Base-by-base conservation (phyloP, 2,329 filamentous ascomycete genomes). In the Kalmusia sp. region DNA sequence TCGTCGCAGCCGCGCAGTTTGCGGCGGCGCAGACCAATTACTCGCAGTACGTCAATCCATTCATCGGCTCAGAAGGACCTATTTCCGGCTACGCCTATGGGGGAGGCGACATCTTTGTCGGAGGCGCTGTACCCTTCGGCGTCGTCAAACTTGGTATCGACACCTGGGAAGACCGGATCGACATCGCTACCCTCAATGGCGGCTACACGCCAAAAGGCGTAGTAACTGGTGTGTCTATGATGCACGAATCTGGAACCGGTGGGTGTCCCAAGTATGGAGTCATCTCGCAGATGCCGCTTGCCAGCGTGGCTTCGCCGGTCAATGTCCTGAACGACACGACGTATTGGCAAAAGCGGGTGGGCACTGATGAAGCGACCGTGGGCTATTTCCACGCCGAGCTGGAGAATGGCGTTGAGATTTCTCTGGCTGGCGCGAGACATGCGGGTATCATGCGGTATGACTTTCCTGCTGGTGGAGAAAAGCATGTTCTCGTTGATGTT, bases 221-320 rank as follows among this genome's bases (percentile, higher is more conserved):
- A n/a, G 64, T 74, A 9, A 74, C 70, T 12, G 71, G 58, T 3
- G 62, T 74, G 14, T 66, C 64, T 2, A 71, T 75, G 67, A 65
- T 72, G 54, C 72, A 74, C 49, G 71, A 69, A 24, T 67, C 63
- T 28, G 72, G 72, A 3, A 90, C 87, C 0, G 87, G 87, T 6
- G 87, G 87, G 1, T 85, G 85, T 1, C 86, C 87, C 1, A 90
- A 89, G 68, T 90, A 90, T 55, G 87, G 87, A 4, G 84, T 88
- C 1, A 82, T 86, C 21, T 79, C 79, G 0, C 81, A 77, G 49
- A 87, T 71, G 79, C 79, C 56, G 61, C 69, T 61, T 59, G 79
- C 21, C 79, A 87, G 55, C 58, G 77, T 71, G 0, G 63, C 67
- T 11, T 64, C 61, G 3, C 62, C 63, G 0, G 72, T 77, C 12